phyloP scores from a whole-genome alignment of 2,329 filamentous ascomycete species.

The Fusarium poae region DNA sequence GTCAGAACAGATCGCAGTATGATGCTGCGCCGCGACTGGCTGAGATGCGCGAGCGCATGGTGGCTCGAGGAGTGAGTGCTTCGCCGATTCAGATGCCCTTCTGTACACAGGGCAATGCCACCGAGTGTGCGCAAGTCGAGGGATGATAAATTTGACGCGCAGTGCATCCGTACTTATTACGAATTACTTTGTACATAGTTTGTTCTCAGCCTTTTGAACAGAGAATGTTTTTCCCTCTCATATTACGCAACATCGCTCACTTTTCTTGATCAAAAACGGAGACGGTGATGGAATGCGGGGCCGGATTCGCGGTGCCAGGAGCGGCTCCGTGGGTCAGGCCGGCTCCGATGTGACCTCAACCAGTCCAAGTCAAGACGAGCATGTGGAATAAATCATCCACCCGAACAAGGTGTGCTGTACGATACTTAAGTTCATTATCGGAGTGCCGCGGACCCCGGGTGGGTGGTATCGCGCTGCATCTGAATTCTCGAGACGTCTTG shows the following conservation, averaged over 20 bases:
- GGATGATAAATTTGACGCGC: constrained; percentile 9
- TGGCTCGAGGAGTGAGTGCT: constrained; percentile 74
- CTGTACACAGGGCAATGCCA: constrained; percentile 50
- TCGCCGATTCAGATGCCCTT: constrained; percentile 75
- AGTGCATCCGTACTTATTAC: background rate
- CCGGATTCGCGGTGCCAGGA: constrained; percentile 20
- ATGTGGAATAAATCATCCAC: constrained; percentile 2
- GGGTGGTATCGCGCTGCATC: background rate
- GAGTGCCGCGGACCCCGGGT: constrained; percentile 30
- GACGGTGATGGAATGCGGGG: constrained; percentile 30
- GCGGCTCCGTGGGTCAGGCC: constrained; percentile 4
- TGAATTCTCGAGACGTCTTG: background rate
- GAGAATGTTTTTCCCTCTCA: background rate
- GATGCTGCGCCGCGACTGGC: constrained; percentile 77
- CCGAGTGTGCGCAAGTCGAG: constrained; percentile 45
- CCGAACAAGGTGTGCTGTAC: background rate
- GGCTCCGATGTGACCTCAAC: constrained; percentile 6
- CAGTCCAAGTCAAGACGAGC: background rate
- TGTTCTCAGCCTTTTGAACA: constrained; percentile 10
- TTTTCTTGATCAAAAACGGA: constrained; percentile 5
- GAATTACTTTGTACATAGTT: constrained; percentile 19
- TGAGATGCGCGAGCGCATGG: constrained; percentile 82
- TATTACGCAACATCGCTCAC: background rate
- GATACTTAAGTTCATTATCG: background rate
- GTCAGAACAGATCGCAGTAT: constrained; percentile 78